phyloP scores from a whole-genome alignment of 169 alveolate species.

The Eimeria necatrix region DNA sequence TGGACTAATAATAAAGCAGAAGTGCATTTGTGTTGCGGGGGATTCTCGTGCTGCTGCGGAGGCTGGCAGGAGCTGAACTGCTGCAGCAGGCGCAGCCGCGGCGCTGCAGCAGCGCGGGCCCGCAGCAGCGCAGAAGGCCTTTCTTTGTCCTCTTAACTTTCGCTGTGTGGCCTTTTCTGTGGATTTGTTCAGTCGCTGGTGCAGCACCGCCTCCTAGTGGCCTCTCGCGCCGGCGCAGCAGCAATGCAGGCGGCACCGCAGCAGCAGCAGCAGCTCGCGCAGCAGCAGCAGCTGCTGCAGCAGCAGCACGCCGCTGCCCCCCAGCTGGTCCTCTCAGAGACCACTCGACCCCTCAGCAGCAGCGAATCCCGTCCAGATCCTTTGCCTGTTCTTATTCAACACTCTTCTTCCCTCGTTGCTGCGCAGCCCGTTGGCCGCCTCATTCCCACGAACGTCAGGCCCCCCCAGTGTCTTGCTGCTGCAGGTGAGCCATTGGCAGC shows the following conservation, averaged over 20 bases:
- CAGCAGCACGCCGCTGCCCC: not conserved
- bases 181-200: no score
- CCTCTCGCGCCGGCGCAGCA: no score
- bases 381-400: slow-evolving; percentile 27
- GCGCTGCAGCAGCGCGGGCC: no score
- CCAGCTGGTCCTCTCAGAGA: not conserved
- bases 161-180: no score
- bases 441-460: slow-evolving; percentile 70
- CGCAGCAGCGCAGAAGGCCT: no score
- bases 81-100: no score
- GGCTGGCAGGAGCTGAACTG: no score
- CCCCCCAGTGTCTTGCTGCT: slow-evolving; percentile 65
- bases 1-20: no score
- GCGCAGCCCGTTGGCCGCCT: slow-evolving; percentile 58
- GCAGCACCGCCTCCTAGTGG: no score
- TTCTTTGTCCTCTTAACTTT: no score
- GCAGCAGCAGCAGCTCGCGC: not conserved
- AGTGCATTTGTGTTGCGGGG: no score
- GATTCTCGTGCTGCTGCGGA: no score
- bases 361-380: not conserved
- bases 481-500: slow-evolving; percentile 50
- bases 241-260: not conserved
- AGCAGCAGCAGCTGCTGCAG: slow-evolving; percentile 9
- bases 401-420: slow-evolving; percentile 14
- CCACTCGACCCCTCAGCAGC: not conserved